A percentile compares a stretch with the other conserved stretches of the same genome.
phyloP scores from a whole-genome alignment of 306 rosid species.

The Prunus mira region DNA sequence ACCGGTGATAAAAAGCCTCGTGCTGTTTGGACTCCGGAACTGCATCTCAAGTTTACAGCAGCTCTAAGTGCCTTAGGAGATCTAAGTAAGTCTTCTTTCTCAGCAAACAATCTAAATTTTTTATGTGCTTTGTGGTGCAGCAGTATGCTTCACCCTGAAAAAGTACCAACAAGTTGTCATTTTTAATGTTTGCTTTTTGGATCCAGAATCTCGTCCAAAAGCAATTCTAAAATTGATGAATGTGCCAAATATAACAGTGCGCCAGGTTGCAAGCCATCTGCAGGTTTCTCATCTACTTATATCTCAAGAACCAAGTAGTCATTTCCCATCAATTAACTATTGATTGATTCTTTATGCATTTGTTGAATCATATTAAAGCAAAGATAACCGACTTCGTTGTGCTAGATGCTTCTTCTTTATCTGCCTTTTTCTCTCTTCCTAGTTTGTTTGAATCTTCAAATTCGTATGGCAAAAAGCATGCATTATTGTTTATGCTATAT shows the following conservation, averaged over 20 bases:
- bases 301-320: background rate
- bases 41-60: constrained; percentile 36
- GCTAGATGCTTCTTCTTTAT: too few species aligned
- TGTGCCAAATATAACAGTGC: constrained; percentile 32
- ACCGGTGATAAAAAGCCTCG: constrained; percentile 7
- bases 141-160: background rate
- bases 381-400: too few species aligned
- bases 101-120: background rate
- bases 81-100: constrained; percentile 29
- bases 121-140: background rate
- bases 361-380: background rate
- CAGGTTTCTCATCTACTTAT: constrained; percentile 42
- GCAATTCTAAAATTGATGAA: constrained; percentile 33
- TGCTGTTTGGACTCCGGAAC: constrained; percentile 35
- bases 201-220: constrained; percentile 47
- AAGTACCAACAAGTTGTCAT: background rate
- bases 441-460: too few species aligned
- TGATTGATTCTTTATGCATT: constrained; percentile 2
- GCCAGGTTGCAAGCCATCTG: constrained; percentile 56
- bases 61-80: constrained; percentile 40
- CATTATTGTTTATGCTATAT: too few species aligned
- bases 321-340: background rate
- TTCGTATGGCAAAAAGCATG: too few species aligned
- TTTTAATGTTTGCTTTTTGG: constrained; percentile 10
- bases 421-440: too few species aligned